Evolutionary conservation across 441 rosid genomes (phyloP), one percentile per base, ranked within the genome.

Genomic region (Arabidopsis hybrid): DNA sequence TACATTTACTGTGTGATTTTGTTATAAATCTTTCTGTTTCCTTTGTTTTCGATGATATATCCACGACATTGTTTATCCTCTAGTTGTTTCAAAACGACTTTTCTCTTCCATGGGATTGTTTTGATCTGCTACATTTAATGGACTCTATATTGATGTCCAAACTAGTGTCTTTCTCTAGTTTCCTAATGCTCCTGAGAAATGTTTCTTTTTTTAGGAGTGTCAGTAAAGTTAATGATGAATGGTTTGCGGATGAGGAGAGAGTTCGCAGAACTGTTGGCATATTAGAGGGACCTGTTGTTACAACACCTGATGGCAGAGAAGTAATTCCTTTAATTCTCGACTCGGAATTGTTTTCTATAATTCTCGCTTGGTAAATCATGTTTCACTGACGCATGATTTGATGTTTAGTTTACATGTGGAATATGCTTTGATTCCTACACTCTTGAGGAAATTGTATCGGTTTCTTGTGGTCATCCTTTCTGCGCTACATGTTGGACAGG

Each of bases 401-500:
- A 71, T 75, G 47, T 82, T 69, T 76, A 96, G 99, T 52, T 81
- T 67, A 85, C 85, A 45, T 96, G 98, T 81, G 98, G 97, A 65
- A 90, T 96, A 53, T 96, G 99, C 80, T 93, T 91, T 58, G 98
- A 96, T 10, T 56, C 83, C 71, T 81, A 79, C 72, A 67, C 75
- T 35, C 40, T 3, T 39, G 87, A 84, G 69, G 82, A 80, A 67
- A 75, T 89, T 63, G 42, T 62, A 64, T 84, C 93, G 40, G 89
- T 86, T 74, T 81, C 90, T 72, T 93, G 99, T 88, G 97, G 91
- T 71, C 99, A 95, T 85, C 98, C 94, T 51, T 95, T 85, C 80
- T 95, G 98, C 78, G 13, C 65, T 21, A 36, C 79, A 51, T 95
- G 98, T 82, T 95, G 98, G 99, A 78, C 82, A 81, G 96, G 99